Base-by-base conservation (phyloP, 2,329 filamentous ascomycete genomes). In the Cercospora sp. region DNA sequence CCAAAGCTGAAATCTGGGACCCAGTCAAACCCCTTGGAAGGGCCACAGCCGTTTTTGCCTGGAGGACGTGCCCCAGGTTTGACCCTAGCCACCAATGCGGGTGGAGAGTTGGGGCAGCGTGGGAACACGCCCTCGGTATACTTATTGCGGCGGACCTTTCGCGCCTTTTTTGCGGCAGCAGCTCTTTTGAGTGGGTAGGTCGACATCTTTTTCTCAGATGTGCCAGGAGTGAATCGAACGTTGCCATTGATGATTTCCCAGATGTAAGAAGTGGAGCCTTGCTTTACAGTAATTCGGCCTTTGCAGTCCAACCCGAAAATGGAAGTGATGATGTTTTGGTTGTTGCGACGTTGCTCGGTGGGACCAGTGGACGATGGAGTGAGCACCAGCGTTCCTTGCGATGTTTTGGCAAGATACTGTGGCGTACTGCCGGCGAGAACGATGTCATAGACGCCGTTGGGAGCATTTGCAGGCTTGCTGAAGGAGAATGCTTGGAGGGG, bases 1-100 rank as follows among this genome's bases (percentile, higher is more conserved):
- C 64, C 64, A 28, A 69, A 66, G 13, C 18, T 42, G 30, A 69
- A 66, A 30, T 66, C 51, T 8, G 67, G 64, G 5, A 66, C 64
- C 7, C 33, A 63, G 1, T 60, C 31, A 23, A 42, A 26, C 5
- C 53, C 48, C 2, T 66, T 57, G 5, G 64, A 30, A 13, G 59
- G 8, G 39, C 64, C 66, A 26, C 66, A 66, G n/a, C 67, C 67
- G 12, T 69, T 66, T n/a, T 30, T 18, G 0, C 12, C 36, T 1
- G 28, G 9, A 0, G 9, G 45, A 3, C 58, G 48, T 16, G 45
- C 60, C 1, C 60, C 60, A 28, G 48, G 48, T 5, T 6, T 16
- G 33, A 63, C 60, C 30, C 39, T 48, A 5, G 48, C 60, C 4
- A 53, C 23, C 4, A 67, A 13, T 12, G 1, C 20, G 3, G 48